These are phyloP conservation scores for Lepiota subincarnata DNA, from an alignment of 768 basidiomycete genomes.

Conservation along the genomic window DNA sequence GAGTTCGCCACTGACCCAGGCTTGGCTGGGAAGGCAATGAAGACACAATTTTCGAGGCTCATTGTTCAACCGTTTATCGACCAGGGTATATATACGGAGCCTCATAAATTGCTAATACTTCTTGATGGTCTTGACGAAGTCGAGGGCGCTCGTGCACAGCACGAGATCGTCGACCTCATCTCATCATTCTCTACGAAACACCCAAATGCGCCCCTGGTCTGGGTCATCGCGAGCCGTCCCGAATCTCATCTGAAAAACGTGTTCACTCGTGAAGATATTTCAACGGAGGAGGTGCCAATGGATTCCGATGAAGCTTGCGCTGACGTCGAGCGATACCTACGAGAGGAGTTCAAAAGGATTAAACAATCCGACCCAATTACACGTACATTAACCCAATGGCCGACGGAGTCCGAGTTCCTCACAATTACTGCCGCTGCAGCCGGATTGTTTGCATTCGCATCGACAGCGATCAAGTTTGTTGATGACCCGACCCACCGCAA, in stretches of 20 bases:
- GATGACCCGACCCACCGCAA: not conserved
- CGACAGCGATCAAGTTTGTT: too few species aligned
- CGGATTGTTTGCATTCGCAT: too few species aligned
- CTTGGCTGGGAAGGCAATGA: too few species aligned
- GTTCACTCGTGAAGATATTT: not conserved
- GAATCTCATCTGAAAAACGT: not conserved
- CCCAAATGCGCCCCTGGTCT: not conserved
- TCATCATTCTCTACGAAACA: not conserved
- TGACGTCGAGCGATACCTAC: too few species aligned
- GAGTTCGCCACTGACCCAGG: too few species aligned
- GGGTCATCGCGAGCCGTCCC: conserved; percentile 1
- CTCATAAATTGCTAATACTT: not conserved
- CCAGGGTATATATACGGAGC: not conserved
- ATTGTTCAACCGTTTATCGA: not conserved
- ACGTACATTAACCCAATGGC: too few species aligned
- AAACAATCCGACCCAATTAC: too few species aligned
- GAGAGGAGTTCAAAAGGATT: too few species aligned
- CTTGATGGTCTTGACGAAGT: conserved; percentile 1
- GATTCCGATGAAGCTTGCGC: not conserved
- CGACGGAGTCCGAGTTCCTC: too few species aligned
- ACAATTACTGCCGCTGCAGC: too few species aligned
- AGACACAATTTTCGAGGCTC: too few species aligned
- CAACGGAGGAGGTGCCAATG: not conserved
- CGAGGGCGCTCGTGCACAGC: not conserved
- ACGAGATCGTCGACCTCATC: not conserved